Evolutionary conservation across 306 rosid genomes (phyloP).

Genomic region (Acacia melanoxylon): DNA sequence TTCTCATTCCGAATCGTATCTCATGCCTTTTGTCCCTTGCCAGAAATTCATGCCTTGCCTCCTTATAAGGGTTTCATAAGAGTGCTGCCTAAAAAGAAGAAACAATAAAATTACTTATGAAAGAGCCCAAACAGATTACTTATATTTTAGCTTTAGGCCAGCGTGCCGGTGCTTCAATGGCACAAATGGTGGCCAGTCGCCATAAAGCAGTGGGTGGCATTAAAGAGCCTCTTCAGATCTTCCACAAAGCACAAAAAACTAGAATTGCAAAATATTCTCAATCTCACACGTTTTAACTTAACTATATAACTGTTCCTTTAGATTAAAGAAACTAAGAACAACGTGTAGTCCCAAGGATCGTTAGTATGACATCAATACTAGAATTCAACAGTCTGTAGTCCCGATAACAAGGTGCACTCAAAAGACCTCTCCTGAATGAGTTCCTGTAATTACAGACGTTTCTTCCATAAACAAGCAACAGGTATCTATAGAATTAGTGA

Average conservation of each 20-base stretch:
- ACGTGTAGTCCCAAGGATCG: not conserved
- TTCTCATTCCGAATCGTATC: slow-evolving; percentile 51
- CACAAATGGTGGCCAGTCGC: slow-evolving; percentile 27
- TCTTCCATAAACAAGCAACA: not conserved
- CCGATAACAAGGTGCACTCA: not conserved
- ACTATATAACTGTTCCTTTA: not conserved
- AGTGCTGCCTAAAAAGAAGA: slow-evolving; percentile 35
- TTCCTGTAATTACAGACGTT: slow-evolving; percentile 19
- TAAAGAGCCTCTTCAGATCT: not conserved
- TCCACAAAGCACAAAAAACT: not conserved
- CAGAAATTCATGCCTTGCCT: slow-evolving; percentile 71
- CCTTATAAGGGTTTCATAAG: slow-evolving; percentile 46
- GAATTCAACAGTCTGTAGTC: not conserved
- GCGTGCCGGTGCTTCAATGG: slow-evolving; percentile 22
- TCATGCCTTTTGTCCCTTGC: slow-evolving; percentile 64
- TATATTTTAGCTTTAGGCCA: slow-evolving; percentile 13
- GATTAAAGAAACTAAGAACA: not conserved
- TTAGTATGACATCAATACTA: not conserved
- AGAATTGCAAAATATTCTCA: not conserved
- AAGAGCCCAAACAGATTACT: slow-evolving; percentile 28
- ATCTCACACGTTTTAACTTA: not conserved
- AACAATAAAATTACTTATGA: slow-evolving; percentile 40
- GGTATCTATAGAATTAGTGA: not conserved
- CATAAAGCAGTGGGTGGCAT: not conserved
- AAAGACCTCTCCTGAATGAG: not conserved